Conservation (phyloP, 208 protist genomes). For the Vickermania ingenoplastis region DNA sequence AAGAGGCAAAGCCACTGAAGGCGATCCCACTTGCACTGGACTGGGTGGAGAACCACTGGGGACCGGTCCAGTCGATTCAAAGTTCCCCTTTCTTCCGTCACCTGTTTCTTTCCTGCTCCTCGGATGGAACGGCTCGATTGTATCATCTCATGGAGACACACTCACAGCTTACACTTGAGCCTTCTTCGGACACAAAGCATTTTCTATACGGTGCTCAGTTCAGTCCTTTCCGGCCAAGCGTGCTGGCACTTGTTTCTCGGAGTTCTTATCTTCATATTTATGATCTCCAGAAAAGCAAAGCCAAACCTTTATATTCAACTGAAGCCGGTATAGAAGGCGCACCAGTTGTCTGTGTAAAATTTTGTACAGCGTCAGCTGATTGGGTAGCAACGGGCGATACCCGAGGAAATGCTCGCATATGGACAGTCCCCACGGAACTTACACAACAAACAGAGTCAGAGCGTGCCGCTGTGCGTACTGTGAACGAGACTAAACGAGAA, state of each 20-base stretch:
- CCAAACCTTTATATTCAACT: slow-evolving; percentile 42
- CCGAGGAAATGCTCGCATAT: slow-evolving; percentile 53
- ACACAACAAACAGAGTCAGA: slow-evolving; percentile 70
- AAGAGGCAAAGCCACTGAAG: neutral
- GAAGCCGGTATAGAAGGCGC: slow-evolving; percentile 58
- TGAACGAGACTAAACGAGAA: slow-evolving; percentile 9
- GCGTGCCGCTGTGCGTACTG: slow-evolving; percentile 47
- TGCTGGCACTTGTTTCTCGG: slow-evolving; percentile 72
- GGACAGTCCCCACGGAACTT: slow-evolving; percentile 55
- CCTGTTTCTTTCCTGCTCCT: slow-evolving; percentile 77
- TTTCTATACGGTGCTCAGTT: slow-evolving; percentile 82
- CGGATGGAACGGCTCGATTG: slow-evolving; percentile 73
- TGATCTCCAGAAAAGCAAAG: slow-evolving; percentile 62
- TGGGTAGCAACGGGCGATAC: slow-evolving; percentile 76
- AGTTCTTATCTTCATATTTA: slow-evolving; percentile 76
- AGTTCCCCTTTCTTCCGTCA: slow-evolving; percentile 83
- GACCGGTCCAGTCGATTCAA: slow-evolving; percentile 67
- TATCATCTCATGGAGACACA: slow-evolving; percentile 68
- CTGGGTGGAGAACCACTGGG: slow-evolving; percentile 60
- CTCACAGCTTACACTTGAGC: slow-evolving; percentile 65
- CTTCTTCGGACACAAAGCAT: slow-evolving; percentile 66
- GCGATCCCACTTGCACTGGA: slow-evolving; percentile 51
- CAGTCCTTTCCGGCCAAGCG: slow-evolving; percentile 74
- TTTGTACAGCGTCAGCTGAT: slow-evolving; percentile 47
- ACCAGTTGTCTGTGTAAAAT: slow-evolving; percentile 47